These are phyloP conservation scores for Aspergillus pseudotamarii DNA, from an alignment of 2,329 filamentous ascomycete species.

Conservation along the genomic window DNA sequence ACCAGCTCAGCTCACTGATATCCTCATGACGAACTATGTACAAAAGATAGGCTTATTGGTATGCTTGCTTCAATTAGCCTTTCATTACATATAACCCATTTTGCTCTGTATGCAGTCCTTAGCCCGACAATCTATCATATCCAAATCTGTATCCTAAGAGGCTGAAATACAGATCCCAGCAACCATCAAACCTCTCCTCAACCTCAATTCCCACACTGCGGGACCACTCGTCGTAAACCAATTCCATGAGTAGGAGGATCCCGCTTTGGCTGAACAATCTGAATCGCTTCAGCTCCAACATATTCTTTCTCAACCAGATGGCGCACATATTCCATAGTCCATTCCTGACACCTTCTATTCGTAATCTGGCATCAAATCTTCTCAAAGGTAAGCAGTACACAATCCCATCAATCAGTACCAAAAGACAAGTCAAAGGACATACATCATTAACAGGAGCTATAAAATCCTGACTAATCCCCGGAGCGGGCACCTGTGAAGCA, in stretches of 20 bases:
- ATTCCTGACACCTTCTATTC: slow-evolving; percentile 39
- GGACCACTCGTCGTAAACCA: slow-evolving; percentile 20
- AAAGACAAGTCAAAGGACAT: not conserved
- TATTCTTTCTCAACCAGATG: slow-evolving; percentile 26
- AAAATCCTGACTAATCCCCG: no score
- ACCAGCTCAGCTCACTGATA: slow-evolving; percentile 10
- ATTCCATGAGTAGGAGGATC: slow-evolving; percentile 34
- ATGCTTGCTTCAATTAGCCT: no score
- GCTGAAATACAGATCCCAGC: no score
- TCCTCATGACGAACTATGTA: slow-evolving; percentile 21
- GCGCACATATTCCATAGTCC: slow-evolving; percentile 37
- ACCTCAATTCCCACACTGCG: not conserved
- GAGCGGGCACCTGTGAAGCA: no score
- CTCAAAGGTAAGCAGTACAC: no score
- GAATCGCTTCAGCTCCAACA: slow-evolving; percentile 25
- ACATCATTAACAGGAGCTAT: not conserved
- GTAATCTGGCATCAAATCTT: slow-evolving; percentile 21
- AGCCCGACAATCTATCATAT: no score
- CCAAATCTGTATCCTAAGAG: no score
- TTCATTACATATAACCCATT: no score
- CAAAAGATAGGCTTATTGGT: not conserved
- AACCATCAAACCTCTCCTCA: not conserved
- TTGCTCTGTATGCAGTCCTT: no score
- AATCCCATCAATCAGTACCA: no score
- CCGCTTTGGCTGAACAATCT: slow-evolving; percentile 32